Base-by-base conservation (phyloP, 176 grass and related monocot genomes). In the Alopecurus myosuroides region DNA sequence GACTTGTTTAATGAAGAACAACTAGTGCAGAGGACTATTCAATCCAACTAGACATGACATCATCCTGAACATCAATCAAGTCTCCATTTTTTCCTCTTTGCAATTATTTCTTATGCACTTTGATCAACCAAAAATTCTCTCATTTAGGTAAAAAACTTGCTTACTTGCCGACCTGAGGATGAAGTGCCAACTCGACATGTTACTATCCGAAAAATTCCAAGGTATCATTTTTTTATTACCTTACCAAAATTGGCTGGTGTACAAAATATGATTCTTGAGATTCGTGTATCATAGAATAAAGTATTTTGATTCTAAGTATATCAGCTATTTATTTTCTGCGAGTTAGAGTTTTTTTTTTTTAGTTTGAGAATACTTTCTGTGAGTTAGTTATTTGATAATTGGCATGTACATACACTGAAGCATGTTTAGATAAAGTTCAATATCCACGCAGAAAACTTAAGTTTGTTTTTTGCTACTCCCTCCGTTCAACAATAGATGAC, bases 131-230 rank as follows among this genome's bases (percentile, higher is more conserved):
- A 71, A 82, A 55, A 31, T 29, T 11, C 1, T 70, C 1, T 70
- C 15, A 30, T 81, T 67, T 85, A 99, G 97, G 97, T 96, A 31
- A 99, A 99, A 90, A 99, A 99, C 89, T 89, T 99, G 90, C 90
- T 99, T 57, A 94, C 91, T 82, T 94, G 93, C 79, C 91, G 88
- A 51, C 63, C 93, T 18, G 93, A 96, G 67, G 97, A 99, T 42
- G 88, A 96, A 82, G 91, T 92, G 57, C 97, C 97, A 68, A 73
- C 94, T 74, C 90, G 88, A 88, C 88, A 96, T 89, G 93, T 96
- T 82, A 99, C 93, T 63, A 99, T 99, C 89, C 89, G 97, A 88
- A 96, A 88, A 92, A 99, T 99, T 85, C 97, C 97, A 82, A 95
- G 97, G 97, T 99, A 94, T 15, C 7, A 48, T 74, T 13, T 83